Percentiles rank a stretch among this genome's conserved stretches.
Evolutionary conservation across 2,329 filamentous ascomycete genomes (phyloP).

Genomic region (Aspergillus pseudoterreus): DNA sequence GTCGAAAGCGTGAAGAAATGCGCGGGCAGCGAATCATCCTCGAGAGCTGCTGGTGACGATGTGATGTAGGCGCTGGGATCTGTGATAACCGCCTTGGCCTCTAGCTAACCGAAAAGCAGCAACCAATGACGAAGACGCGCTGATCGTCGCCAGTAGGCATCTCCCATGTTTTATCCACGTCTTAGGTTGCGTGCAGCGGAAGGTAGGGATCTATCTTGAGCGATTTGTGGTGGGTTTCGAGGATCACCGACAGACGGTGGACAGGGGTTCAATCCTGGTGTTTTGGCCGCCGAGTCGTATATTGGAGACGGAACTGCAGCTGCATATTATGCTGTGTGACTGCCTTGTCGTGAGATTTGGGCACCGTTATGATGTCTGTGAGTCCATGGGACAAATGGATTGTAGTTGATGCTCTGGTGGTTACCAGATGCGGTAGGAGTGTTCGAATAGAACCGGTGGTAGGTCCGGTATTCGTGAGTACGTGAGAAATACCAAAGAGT

Average conservation of each 20-base stretch:
- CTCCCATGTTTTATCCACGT: background rate
- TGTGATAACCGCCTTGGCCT: conserved; percentile 14
- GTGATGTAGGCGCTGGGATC: conserved; percentile 12
- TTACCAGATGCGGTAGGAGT: too few relatives aligned
- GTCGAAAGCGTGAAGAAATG: conserved; percentile 5
- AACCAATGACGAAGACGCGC: conserved; percentile 6
- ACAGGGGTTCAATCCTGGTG: background rate
- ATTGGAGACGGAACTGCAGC: background rate
- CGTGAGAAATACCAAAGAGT: too few relatives aligned
- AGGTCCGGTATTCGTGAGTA: too few relatives aligned
- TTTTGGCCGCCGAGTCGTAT: background rate
- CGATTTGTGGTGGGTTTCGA: background rate
- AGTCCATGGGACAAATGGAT: background rate
- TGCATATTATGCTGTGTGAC: conserved; percentile 11
- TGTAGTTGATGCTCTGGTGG: too few relatives aligned
- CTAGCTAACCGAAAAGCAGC: background rate
- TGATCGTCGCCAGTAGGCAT: background rate
- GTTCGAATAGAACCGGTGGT: too few relatives aligned
- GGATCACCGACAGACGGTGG: background rate
- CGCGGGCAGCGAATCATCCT: conserved; percentile 9
- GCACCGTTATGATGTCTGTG: background rate
- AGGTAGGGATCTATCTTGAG: background rate
- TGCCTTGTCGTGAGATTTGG: background rate
- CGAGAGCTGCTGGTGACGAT: conserved; percentile 4
- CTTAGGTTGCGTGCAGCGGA: background rate